Evolutionary conservation across 768 basidiomycete species (phyloP), one percentile per base, ranked within the genome.

Genomic region (Inosperma sp.): DNA sequence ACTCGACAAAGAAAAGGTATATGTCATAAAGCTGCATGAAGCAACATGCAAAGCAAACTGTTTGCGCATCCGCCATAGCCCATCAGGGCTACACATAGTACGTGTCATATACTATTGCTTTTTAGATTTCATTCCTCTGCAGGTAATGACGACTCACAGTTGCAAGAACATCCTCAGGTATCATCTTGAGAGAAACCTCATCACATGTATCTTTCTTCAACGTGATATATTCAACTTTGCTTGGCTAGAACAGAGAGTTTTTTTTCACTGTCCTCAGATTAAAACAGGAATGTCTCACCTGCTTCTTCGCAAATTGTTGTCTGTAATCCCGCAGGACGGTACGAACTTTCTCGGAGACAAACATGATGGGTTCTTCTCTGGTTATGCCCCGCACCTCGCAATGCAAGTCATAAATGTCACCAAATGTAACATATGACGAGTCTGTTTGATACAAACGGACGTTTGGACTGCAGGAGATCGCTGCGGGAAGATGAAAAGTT

Each of bases 31-130:
- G 60, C 89, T 86, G 35, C 81, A 82, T 1, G 88, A 79, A 5
- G 96, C 92, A 30, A 93, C 73, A 63, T 98, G 94, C 33, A 87
- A 66, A 7, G 94, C 86, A 67, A 98, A 96, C 68, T 97, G 94
- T 71, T 96, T 98, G 53, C 96, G 83, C 83, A 98, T 93, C 53
- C 89, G 79, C 95, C 95, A 99, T 3, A 98, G 76, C 59, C 93
- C 90, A 50, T 81, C 80, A 4, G 94, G 83, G 2, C 78, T 79
- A 39, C 77, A 72, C 90, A 97, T 95, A 19, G 87, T 86, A 27
- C 80, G 81, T 33, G 83, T 75, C 88, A 99, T 90, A 65, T 93
- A 98, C 96, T 99, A 30, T 39, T 43, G 45, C 27, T 46, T 49
- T 23, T 35, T 48, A 45, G 22, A 39, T 34, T 22, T 8, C 30